Evolutionary conservation across 2,329 filamentous ascomycete species (phyloP), one percentile per base, ranked within the genome.

Genomic region (Colletotrichum falcatum): DNA sequence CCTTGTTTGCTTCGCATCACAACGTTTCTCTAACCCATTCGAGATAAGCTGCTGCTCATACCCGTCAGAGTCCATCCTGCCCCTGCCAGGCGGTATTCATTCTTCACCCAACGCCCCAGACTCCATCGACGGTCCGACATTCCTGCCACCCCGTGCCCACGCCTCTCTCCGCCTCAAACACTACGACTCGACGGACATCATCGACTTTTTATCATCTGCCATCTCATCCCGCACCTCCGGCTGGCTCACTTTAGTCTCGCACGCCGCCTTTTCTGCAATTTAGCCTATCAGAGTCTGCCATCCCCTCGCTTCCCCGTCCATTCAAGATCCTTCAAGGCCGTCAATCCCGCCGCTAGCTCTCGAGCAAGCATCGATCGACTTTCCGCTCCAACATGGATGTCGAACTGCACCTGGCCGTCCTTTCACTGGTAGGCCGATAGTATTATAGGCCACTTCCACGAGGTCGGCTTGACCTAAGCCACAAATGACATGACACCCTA

Each of bases 341-440:
- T 67, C 68, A 71, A 71, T 71, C 58, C 68, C 68, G 68, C 68
- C 68, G 68, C 68, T 71, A 71, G 30, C 64, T 11, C 6, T 23
- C 28, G 12, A 37, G 23, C 30, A 55, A 37, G 18, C 37, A 39
- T 54, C 20, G 68, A 71, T 71, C 58, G 68, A 23, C 56, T 62
- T 59, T 58, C 51, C 64, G 39, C 46, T 60, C 11, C 18, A 59
- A 30, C 59, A 65, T 28, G 67, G 58, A 37, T 42, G 61, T 39
- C 53, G 23, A 51, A 35, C 67, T 23, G 49, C 67, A 70, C 56
- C 66, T 62, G 64, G 58, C 44, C 44, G 42, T 26, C 20, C 33
- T 18, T 20, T 56, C 5, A 4, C 37, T 39, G 16, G 37, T 39
- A 39, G 30, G 39, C 49, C 42, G 61, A 62, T 39, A 23, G 39